Conservation (phyloP, 305 asterid species). For the Solanum hybrid region DNA sequence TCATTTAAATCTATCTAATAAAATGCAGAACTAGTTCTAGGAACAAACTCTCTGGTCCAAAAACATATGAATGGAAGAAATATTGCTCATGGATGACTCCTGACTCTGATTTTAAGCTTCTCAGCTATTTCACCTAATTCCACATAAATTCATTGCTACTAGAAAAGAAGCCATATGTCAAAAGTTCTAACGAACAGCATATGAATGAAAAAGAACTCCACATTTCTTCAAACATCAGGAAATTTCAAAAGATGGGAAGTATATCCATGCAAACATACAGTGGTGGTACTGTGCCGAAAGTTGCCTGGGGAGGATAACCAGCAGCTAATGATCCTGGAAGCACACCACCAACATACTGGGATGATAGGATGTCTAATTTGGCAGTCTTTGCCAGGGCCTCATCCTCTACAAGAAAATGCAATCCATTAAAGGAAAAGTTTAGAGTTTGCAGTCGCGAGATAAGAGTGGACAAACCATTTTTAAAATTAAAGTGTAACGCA, state of each 20-base stretch:
- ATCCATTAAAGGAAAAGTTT: background rate
- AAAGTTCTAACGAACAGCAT: background rate
- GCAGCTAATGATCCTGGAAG: slow-evolving; percentile 13
- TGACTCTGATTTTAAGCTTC: background rate
- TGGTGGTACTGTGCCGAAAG: slow-evolving; percentile 39
- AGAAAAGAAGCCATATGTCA: background rate
- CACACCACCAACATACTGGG: slow-evolving; percentile 44
- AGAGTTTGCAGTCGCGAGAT: background rate
- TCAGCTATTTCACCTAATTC: background rate
- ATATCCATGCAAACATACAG: slow-evolving; percentile 31
- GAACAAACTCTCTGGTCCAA: background rate
- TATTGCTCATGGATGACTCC: background rate
- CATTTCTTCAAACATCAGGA: background rate
- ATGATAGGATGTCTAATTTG: slow-evolving; percentile 46
- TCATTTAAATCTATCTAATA: background rate
- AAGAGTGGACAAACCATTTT: background rate
- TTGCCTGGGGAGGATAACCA: slow-evolving; percentile 53
- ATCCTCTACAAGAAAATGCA: background rate
- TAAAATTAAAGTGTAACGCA: background rate
- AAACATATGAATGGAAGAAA: background rate
- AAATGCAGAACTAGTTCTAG: background rate
- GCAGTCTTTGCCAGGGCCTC: slow-evolving; percentile 62
- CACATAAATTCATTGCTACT: background rate
- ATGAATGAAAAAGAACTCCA: background rate
- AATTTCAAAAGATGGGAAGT: background rate